Evolutionary conservation across 768 basidiomycete genomes (phyloP), one percentile per base, ranked within the genome.

Genomic region (Boletus eberwhitei): DNA sequence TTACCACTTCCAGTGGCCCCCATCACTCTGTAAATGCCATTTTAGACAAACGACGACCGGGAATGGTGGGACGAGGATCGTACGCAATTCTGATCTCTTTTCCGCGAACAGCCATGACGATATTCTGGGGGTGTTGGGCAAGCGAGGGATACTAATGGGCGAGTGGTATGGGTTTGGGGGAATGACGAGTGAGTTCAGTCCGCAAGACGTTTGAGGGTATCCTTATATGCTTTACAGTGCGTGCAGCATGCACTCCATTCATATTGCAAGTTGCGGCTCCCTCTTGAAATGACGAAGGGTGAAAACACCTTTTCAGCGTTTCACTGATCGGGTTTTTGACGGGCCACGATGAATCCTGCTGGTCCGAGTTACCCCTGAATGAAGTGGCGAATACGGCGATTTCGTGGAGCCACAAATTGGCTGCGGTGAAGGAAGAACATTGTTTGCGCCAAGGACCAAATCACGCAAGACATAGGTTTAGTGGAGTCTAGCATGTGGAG

Each of bases 1-100:
- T 72, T 72, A 22, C 71, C 71, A 65, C 69, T 73, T 53, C 71
- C 71, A 19, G 71, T 72, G 38, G 67, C 56, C 3, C 71, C 71
- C 71, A 72, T 74, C 22, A 71, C 63, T 3, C 70, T 71, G 71
- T 57, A 14, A 32, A 38, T 5, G 17, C 8, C 17, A 12, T 46
- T 6, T 63, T 16, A 63, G 54, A 40, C 39, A 5, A 29, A 49
- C 3, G 48, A 46, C 13, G 35, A 46, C n/a, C 29, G 2, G 2
- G 22, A 48, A 36, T 0, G 26, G 29, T 19, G 26, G 17, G 29
- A 36, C 4, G 12, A 8, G 12, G 34, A 24, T 5, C 71, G 55
- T 69, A 71, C 69, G 69, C 69, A 53, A 72, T 71, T 54, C 65
- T 61, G 46, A 72, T 62, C 22, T 72, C 69, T 51, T 64, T 71